phyloP scores from a whole-genome alignment of 768 basidiomycete species.

The Amanita rubescens region DNA sequence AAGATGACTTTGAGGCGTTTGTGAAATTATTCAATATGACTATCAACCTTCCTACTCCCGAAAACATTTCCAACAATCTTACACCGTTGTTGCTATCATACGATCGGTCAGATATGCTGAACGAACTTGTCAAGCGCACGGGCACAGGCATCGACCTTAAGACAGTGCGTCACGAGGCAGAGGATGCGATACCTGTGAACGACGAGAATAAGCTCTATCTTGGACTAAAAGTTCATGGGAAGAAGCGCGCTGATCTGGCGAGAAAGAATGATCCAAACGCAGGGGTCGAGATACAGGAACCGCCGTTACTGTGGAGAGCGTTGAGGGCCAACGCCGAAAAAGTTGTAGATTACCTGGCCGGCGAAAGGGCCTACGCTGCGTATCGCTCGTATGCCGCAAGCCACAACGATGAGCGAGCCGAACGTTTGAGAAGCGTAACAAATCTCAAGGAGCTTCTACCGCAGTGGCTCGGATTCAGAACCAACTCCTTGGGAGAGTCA shows the following conservation, averaged over 20 bases:
- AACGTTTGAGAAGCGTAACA: slow-evolving; percentile 29
- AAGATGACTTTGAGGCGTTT: slow-evolving; percentile 45
- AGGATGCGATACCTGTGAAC: slow-evolving; percentile 21
- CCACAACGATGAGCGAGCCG: slow-evolving; percentile 35
- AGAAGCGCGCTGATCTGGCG: slow-evolving; percentile 49
- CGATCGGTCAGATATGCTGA: slow-evolving; percentile 44
- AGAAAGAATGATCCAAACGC: slow-evolving; percentile 43
- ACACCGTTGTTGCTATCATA: slow-evolving; percentile 23
- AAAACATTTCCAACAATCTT: slow-evolving; percentile 16
- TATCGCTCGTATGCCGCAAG: slow-evolving; percentile 42
- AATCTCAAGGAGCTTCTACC: slow-evolving; percentile 36
- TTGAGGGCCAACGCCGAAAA: slow-evolving; percentile 20
- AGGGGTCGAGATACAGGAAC: slow-evolving; percentile 1
- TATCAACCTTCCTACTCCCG: slow-evolving; percentile 23
- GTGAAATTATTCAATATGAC: slow-evolving; percentile 39
- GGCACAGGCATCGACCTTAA: slow-evolving; percentile 33
- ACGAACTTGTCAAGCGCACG: slow-evolving; percentile 49
- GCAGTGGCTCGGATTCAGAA: slow-evolving; percentile 44
- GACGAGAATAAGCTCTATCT: slow-evolving; percentile 43
- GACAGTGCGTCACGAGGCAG: slow-evolving; percentile 19
- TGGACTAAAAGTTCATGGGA: slow-evolving; percentile 57
- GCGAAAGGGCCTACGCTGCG: slow-evolving; percentile 39
- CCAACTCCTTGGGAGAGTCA: slow-evolving; percentile 35
- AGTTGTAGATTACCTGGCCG: slow-evolving; percentile 41
- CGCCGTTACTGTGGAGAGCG: slow-evolving; percentile 39